Conservation (phyloP, 2,329 filamentous ascomycete species). For the Aspergillus carbonarius region DNA sequence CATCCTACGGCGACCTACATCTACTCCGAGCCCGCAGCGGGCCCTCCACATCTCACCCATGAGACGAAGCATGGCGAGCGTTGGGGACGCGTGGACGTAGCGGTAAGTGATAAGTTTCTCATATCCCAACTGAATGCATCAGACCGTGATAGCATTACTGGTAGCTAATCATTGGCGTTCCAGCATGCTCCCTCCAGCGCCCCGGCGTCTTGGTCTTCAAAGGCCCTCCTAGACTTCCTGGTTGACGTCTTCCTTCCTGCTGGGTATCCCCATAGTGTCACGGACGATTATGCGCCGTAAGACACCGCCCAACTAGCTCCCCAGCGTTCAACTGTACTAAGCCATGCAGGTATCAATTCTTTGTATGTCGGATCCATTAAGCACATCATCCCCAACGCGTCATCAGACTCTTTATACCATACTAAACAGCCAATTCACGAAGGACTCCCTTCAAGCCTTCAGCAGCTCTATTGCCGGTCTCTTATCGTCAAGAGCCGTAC, state of each 20-base stretch:
- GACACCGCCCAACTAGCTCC: conserved; percentile 4
- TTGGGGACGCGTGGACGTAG: conserved; percentile 47
- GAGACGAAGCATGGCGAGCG: conserved; percentile 11
- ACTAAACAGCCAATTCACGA: background rate
- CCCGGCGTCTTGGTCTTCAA: conserved; percentile 24
- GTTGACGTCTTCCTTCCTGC: conserved; percentile 79
- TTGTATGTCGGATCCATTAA: conserved; percentile 47
- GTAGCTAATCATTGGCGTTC: background rate
- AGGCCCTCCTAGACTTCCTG: conserved; percentile 38
- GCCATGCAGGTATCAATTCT: conserved; percentile 63
- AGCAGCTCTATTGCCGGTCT: conserved; percentile 51
- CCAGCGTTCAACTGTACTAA: conserved; percentile 12
- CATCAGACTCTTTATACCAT: background rate
- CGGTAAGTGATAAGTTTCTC: conserved; percentile 24
- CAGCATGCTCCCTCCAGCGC: conserved; percentile 19
- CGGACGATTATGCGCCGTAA: conserved; percentile 74
- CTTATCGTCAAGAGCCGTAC: conserved; percentile 76
- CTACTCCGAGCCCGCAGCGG: conserved; percentile 33
- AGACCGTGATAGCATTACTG: background rate
- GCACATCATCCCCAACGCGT: background rate
- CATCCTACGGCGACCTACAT: conserved; percentile 52
- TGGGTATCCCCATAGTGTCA: conserved; percentile 86
- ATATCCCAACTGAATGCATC: too few species aligned
- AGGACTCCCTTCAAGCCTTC: conserved; percentile 45
- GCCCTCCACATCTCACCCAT: background rate